Percentiles rank a stretch among this genome's conserved stretches.
phyloP scores from a whole-genome alignment of 2,329 filamentous ascomycete species.

The Raffaelea albimanens region DNA sequence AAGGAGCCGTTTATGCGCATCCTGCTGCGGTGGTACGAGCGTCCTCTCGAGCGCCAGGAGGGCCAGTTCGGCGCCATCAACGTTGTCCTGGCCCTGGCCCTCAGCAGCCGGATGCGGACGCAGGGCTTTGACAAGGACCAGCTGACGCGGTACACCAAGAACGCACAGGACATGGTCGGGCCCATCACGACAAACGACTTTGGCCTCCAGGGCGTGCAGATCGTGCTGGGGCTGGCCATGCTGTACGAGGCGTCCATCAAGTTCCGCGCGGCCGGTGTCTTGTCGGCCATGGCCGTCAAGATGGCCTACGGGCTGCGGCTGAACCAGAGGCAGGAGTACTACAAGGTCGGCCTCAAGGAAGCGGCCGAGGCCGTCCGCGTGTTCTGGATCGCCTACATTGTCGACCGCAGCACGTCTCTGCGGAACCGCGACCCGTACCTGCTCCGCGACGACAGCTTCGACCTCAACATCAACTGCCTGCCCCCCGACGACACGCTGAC shows the following conservation, averaged over 20 bases:
- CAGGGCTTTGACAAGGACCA: neutral
- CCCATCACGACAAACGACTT: neutral
- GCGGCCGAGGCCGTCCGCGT: no score
- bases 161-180: neutral
- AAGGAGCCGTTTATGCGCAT: neutral
- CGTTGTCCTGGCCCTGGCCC: neutral
- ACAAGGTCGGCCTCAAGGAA: neutral
- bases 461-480: no score
- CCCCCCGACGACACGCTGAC: no score
- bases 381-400: no score
- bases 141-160: neutral
- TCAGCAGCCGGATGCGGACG: neutral
- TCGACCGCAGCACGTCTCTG: no score
- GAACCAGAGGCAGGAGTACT: neutral
- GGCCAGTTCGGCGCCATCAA: neutral
- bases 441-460: no score
- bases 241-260: neutral
- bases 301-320: neutral
- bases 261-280: neutral
- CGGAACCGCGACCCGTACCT: no score
- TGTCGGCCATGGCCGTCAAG: neutral
- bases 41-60: neutral
- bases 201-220: neutral
- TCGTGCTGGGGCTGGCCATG: neutral
- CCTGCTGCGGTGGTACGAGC: neutral